Conservation (phyloP, 1,284 basidiomycete genomes). For the Sanghuangporus baumii region DNA sequence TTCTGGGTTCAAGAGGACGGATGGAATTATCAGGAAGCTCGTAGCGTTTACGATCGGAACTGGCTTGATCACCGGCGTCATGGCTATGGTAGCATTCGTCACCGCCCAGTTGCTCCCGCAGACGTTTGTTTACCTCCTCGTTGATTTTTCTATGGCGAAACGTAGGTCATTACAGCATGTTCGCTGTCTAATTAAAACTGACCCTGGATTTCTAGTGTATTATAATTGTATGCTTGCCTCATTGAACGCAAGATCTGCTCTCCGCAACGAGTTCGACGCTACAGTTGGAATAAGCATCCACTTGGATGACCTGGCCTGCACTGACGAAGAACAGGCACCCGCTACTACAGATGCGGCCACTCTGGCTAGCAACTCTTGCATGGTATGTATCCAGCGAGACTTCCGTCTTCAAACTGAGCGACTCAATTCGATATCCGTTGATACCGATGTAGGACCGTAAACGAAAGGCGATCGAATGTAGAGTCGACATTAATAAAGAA, state of each 20-base stretch:
- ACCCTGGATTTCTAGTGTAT: not conserved
- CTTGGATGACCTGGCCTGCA: not conserved
- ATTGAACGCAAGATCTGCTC: not conserved
- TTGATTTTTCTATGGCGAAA: constrained; percentile 3
- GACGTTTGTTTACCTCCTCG: not conserved
- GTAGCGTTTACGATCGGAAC: constrained; percentile 4
- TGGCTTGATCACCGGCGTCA: not conserved
- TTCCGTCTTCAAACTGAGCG: not conserved
- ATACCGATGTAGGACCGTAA: not conserved
- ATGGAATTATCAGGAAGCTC: not conserved
- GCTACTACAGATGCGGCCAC: not conserved
- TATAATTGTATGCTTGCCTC: not conserved
- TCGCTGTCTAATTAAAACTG: not conserved
- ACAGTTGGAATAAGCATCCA: not conserved
- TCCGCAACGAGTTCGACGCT: not conserved
- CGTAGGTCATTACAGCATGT: not conserved
- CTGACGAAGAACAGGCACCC: not conserved
- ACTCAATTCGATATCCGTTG: not conserved
- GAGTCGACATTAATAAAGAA: not conserved
- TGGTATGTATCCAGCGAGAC: not conserved
- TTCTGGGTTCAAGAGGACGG: constrained; percentile 7
- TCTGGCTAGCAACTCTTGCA: not conserved
- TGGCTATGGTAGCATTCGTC: constrained; percentile 3
- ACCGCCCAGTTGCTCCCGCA: not conserved
- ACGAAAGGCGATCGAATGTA: not conserved